Base-by-base conservation (phyloP, 768 basidiomycete genomes). In the Xerocomellus intermedius region DNA sequence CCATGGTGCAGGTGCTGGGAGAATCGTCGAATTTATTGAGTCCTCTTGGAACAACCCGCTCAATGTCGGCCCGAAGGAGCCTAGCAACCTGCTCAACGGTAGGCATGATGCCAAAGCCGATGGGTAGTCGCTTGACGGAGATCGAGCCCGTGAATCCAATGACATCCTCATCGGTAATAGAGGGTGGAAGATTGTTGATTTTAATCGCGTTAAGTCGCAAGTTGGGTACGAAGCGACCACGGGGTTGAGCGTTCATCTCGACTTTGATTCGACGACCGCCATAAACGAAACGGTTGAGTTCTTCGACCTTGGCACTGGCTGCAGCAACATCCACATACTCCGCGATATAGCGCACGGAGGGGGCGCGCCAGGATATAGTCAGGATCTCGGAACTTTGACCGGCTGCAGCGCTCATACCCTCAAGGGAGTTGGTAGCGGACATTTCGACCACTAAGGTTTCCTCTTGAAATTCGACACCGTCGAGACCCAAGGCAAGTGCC, bases 291-390 rank as follows among this genome's bases (percentile, higher is more conserved):
- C 73, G 68, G 43, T 84, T 59, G 36, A 85, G 65, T 28, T 65
- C 59, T 21, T 52, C 59, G 5, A 72, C 74, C 58, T 76, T 78
- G 24, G 54, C 58, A 8, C 42, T 49, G 37, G 66, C 70, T 4
- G 58, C 33, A 8, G 55, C 42, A 6, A 55, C 19, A 17, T 68
- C 66, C 5, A 47, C 6, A 56, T 79, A 86, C 4, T 71, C 74
- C 1, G 73, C 82, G n/a, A 80, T 57, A 55, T 79, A 76, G 2
- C 75, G 66, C 5, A 63, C 62, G n/a, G 77, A 79, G 2, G 83
- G 83, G 1, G 69, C 67, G 7, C 67, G 73, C 82, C 84, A 87
- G 12, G 75, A 77, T 42, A 85, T 73, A 0, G 74, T 76, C 47
- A 86, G 61, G 36, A 74, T 70, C 13, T 81, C 71, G 5, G 65